These are phyloP conservation scores for Mucor piriformis DNA, from an alignment of 371 early-diverging fungal species.

Conservation along the genomic window DNA sequence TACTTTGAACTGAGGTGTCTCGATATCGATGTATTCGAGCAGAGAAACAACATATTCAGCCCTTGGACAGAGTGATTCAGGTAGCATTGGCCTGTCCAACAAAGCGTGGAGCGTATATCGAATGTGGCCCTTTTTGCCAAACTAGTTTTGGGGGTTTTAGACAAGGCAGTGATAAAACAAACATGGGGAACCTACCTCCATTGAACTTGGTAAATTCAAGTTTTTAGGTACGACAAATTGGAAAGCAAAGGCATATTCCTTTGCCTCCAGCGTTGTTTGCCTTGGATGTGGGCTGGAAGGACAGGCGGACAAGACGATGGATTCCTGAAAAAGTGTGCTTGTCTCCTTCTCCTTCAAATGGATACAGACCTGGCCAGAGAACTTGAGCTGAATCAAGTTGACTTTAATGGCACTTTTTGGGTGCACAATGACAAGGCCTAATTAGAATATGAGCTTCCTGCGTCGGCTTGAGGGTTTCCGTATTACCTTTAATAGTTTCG, in stretches of 20 bases:
- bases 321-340: constrained; percentile 37
- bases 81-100: constrained; percentile 45
- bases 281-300: constrained; percentile 13
- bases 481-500: constrained; percentile 48
- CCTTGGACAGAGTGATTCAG: constrained; percentile 46
- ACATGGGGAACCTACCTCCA: constrained; percentile 36
- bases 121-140: constrained; percentile 40
- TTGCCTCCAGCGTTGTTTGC: constrained; percentile 37
- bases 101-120: constrained; percentile 44
- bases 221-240: constrained; percentile 44
- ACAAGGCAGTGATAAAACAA: not conserved
- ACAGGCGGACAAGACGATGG: constrained; percentile 26
- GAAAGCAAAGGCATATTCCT: constrained; percentile 44
- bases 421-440: constrained; percentile 44
- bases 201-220: constrained; percentile 45
- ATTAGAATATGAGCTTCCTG: not conserved
- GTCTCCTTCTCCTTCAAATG: constrained; percentile 46
- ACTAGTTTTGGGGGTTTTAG: not conserved
- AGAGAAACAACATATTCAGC: constrained; percentile 43
- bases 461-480: not conserved
- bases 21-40: constrained; percentile 47
- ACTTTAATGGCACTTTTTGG: constrained; percentile 48
- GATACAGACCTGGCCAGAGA: constrained; percentile 39
- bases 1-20: constrained; percentile 22
- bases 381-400: constrained; percentile 43